Evolutionary conservation across 495 filamentous ascomycete genomes (phyloP).

Genomic region (Zalerion maritima): DNA sequence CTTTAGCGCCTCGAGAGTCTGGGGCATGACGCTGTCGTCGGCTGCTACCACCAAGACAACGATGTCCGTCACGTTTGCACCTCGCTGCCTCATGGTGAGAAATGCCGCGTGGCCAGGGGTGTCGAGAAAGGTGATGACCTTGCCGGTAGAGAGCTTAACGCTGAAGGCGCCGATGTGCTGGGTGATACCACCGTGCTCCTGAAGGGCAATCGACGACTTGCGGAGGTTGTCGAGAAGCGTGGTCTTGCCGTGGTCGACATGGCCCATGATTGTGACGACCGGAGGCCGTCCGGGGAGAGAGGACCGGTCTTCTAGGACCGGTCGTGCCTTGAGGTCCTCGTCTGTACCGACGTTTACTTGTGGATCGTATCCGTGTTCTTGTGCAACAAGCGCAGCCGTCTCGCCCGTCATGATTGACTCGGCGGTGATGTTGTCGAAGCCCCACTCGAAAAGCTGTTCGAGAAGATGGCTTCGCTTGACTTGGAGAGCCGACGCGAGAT

Average conservation of each 20-base stretch:
- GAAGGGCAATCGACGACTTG: constrained; percentile 76
- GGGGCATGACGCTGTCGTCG: constrained; percentile 94
- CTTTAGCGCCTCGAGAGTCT: constrained; percentile 92
- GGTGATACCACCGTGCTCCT: constrained; percentile 93
- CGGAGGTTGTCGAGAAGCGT: constrained; percentile 90
- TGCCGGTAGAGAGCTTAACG: constrained; percentile 69
- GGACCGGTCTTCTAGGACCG: constrained; percentile 56
- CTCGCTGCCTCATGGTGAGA: constrained; percentile 85
- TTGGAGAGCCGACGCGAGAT: constrained; percentile 64
- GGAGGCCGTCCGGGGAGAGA: constrained; percentile 63
- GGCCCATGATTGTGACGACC: constrained; percentile 98
- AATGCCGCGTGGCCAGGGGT: constrained; percentile 96
- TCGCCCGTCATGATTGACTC: constrained; percentile 82
- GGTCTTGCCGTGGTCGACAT: constrained; percentile 98
- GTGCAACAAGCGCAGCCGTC: constrained; percentile 75
- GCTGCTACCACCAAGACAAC: constrained; percentile 92
- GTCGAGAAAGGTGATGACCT: constrained; percentile 89
- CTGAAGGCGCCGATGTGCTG: constrained; percentile 99
- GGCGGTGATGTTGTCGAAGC: constrained; percentile 67
- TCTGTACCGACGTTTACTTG: constrained; percentile 54
- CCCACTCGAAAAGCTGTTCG: constrained; percentile 56
- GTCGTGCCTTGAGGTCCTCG: constrained; percentile 59
- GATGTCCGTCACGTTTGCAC: constrained; percentile 93
- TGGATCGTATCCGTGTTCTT: constrained; percentile 87
- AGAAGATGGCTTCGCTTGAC: constrained; percentile 56